These are phyloP conservation scores for Clathrus columnatus DNA, from an alignment of 768 basidiomycete genomes.

Conservation along the genomic window DNA sequence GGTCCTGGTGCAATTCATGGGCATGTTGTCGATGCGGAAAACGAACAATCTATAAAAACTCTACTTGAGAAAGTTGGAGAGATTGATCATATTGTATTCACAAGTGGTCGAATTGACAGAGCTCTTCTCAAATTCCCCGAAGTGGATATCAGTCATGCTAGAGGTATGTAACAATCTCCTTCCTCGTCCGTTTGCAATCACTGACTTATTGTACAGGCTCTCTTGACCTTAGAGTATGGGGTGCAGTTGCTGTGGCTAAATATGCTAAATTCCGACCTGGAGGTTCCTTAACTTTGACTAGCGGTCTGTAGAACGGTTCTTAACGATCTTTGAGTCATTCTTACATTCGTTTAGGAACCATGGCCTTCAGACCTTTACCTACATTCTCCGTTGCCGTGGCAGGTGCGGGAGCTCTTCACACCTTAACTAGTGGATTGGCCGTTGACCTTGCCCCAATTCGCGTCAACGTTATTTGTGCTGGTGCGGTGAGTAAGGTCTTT, in stretches of 20 bases:
- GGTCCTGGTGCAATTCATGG: neutral
- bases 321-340: neutral
- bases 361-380: neutral
- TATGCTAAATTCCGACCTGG: neutral
- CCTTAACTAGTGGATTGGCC: neutral
- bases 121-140: too few relatives aligned
- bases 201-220: neutral
- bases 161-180: too few relatives aligned
- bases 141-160: too few relatives aligned
- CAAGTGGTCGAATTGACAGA: neutral
- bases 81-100: neutral
- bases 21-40: too few relatives aligned
- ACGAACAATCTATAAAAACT: too few relatives aligned
- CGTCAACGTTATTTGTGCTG: neutral
- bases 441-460: slow-evolving; percentile 1
- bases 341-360: too few relatives aligned
- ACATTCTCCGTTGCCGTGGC: neutral
- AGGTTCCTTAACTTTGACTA: neutral
- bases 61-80: neutral
- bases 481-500: neutral
- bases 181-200: neutral
- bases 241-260: neutral
- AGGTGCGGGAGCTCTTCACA: neutral
- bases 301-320: neutral
- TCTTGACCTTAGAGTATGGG: neutral